These are phyloP conservation scores for Pyrus hybrid DNA, from an alignment of 331 rosid species.

Conservation along the genomic window DNA sequence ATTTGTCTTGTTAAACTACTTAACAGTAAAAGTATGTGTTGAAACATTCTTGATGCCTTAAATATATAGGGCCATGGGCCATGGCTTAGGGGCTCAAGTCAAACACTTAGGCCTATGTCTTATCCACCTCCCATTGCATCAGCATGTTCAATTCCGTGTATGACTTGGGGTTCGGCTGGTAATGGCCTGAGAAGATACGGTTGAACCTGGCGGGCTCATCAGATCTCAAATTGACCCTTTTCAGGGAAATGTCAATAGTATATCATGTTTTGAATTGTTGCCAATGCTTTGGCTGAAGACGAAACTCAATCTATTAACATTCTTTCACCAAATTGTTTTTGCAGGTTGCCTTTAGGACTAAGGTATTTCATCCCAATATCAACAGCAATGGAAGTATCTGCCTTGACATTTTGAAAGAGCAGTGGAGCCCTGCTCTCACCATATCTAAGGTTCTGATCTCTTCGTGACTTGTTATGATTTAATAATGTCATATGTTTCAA, in stretches of 20 bases:
- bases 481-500: not conserved
- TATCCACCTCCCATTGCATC: too few relatives aligned
- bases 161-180: not conserved
- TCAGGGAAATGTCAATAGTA: too few relatives aligned
- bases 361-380: constrained; percentile 82
- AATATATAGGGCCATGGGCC: not conserved
- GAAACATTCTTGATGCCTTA: not conserved
- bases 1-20: not conserved
- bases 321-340: not conserved
- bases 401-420: constrained; percentile 82
- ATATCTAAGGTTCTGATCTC: constrained; percentile 62
- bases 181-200: too few relatives aligned
- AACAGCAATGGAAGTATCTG: constrained; percentile 92
- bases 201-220: not conserved
- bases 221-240: not conserved
- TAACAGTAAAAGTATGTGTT: not conserved
- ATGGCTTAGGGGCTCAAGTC: too few relatives aligned
- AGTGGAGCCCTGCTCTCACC: constrained; percentile 83
- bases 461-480: not conserved
- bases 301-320: not conserved
- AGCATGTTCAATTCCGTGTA: not conserved
- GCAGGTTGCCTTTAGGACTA: constrained; percentile 86
- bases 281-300: not conserved
- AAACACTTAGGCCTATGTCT: too few relatives aligned
- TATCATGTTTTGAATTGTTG: not conserved